Percentiles rank a stretch among this genome's conserved stretches.
These are phyloP conservation scores for Candida nonsorbophila DNA, from an alignment of 805 yeast genomes.

Conservation along the genomic window DNA sequence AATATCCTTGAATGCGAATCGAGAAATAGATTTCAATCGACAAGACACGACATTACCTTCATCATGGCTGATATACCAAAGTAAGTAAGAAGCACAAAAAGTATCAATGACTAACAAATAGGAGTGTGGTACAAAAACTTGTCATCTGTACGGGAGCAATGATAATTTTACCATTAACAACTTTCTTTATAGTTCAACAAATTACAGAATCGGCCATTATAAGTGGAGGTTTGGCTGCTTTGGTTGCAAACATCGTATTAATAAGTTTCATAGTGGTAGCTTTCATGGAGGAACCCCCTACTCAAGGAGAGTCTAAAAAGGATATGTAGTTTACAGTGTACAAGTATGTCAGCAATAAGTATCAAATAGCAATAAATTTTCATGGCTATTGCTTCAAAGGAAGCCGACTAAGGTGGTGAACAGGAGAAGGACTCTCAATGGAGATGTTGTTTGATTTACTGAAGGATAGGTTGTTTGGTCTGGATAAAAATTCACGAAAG, in stretches of 20 bases:
- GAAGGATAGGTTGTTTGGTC: no score
- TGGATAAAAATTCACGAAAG: no score
- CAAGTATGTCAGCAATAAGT: no score
- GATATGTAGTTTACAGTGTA: conserved; percentile 18
- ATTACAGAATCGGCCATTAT: conserved; percentile 49
- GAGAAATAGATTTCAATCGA: background rate
- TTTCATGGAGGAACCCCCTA: conserved; percentile 55
- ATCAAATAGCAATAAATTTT: no score
- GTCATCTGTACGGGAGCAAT: conserved; percentile 72
- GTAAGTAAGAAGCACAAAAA: conserved; percentile 17
- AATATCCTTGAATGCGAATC: background rate
- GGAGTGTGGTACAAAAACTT: conserved; percentile 62
- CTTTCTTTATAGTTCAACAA: conserved; percentile 56
- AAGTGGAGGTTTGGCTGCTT: conserved; percentile 79
- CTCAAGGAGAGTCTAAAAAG: conserved; percentile 27
- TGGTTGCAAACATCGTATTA: conserved; percentile 67
- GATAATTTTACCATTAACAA: conserved; percentile 60
- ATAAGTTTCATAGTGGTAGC: conserved; percentile 72
- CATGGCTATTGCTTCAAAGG: no score
- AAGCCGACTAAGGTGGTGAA: no score
- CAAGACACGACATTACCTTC: background rate
- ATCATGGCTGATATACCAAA: conserved; percentile 36
- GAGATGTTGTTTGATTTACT: no score
- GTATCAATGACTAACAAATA: conserved; percentile 11
- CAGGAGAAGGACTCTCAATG: no score